Percentiles rank a stretch among this genome's conserved stretches.
Conservation (phyloP, 1,284 basidiomycete species). For the Moesziomyces aphidis region DNA sequence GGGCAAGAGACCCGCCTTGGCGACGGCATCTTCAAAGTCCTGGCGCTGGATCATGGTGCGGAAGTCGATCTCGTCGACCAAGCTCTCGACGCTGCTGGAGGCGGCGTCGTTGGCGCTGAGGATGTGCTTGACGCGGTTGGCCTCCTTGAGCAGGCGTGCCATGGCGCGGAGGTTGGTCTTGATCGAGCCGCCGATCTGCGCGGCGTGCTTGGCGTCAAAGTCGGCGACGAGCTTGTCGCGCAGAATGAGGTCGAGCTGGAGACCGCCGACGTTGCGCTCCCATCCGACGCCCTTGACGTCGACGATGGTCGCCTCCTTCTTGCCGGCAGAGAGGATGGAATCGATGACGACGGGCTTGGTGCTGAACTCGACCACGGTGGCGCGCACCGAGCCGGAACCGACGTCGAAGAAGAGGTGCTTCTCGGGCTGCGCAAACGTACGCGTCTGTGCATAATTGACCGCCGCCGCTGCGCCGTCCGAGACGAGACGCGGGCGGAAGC, state of each 20-base stretch:
- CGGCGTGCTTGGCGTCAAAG: conserved; percentile 78
- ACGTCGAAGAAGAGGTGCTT: conserved; percentile 94
- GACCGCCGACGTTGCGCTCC: conserved; percentile 81
- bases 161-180: conserved; percentile 80
- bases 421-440: conserved; percentile 78
- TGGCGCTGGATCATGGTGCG: conserved; percentile 80
- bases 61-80: conserved; percentile 92
- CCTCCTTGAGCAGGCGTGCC: conserved; percentile 94
- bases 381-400: conserved; percentile 86
- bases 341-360: conserved; percentile 59
- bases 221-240: conserved; percentile 82
- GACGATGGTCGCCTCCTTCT: conserved; percentile 78
- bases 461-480: conserved; percentile 81
- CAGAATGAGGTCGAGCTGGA: conserved; percentile 84
- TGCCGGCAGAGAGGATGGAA: conserved; percentile 71
- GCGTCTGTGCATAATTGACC: conserved; percentile 86
- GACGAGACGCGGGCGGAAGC: conserved; percentile 84
- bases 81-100: conserved; percentile 81
- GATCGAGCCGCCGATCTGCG: conserved; percentile 51
- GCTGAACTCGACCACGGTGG: conserved; percentile 83
- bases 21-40: conserved; percentile 76
- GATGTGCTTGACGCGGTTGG: conserved; percentile 88
- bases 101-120: conserved; percentile 92
- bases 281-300: conserved; percentile 83
- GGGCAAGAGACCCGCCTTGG: conserved; percentile 32